Percentiles rank a stretch among this genome's conserved stretches.
Conservation (phyloP, 345 rosid species). For the Boechera retrofracta region DNA sequence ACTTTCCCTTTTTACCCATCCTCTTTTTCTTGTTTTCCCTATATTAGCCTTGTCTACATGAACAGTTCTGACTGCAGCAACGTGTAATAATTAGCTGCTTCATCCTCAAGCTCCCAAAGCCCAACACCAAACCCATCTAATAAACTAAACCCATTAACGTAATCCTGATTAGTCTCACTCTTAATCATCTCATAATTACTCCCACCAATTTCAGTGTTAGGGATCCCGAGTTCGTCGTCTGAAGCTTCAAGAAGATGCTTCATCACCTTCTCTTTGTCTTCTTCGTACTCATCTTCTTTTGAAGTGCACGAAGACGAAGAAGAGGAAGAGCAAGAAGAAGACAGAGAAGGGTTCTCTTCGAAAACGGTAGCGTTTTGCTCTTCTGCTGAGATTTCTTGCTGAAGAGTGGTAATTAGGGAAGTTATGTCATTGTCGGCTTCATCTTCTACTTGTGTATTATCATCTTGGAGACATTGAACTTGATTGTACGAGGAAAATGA, state of each 20-base stretch:
- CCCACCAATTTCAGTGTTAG: conserved; percentile 48
- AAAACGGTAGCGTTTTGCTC: conserved; percentile 24
- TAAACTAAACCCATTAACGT: conserved; percentile 38
- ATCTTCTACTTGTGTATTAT: conserved; percentile 53
- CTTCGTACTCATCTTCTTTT: conserved; percentile 43
- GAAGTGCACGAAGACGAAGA: conserved; percentile 38
- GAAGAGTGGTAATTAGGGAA: conserved; percentile 61
- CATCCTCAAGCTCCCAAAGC: conserved; percentile 84
- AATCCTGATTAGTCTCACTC: conserved; percentile 33
- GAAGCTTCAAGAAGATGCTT: conserved; percentile 84
- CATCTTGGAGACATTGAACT: conserved; percentile 56
- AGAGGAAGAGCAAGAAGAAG: conserved; percentile 43
- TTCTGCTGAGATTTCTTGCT: conserved; percentile 56
- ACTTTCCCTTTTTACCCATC: conserved; percentile 4
- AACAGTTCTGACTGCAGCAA: conserved; percentile 68
- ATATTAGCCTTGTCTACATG: conserved; percentile 48
- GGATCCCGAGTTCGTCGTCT: conserved; percentile 92
- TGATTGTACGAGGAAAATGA: conserved; percentile 45
- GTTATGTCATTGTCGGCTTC: conserved; percentile 60
- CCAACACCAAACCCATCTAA: conserved; percentile 57
- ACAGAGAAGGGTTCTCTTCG: conserved; percentile 15
- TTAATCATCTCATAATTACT: conserved; percentile 33
- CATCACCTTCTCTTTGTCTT: conserved; percentile 63
- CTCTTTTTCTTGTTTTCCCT: conserved; percentile 23
- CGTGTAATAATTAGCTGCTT: conserved; percentile 66